These are phyloP conservation scores for Acacia acuminata DNA, from an alignment of 306 rosid species.

Conservation along the genomic window DNA sequence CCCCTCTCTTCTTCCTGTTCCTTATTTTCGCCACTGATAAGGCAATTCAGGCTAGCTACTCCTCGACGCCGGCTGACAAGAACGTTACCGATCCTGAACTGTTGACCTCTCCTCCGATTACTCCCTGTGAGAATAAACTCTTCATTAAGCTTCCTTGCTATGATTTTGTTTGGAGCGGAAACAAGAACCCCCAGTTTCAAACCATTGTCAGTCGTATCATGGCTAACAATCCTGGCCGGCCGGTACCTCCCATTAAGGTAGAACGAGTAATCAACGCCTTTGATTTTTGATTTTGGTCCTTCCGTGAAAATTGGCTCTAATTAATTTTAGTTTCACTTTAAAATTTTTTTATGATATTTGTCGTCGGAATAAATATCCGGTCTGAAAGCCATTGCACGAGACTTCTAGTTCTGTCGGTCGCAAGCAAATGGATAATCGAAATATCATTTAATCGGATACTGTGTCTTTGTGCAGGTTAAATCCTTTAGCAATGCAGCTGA, in stretches of 20 bases:
- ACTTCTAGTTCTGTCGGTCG: not conserved
- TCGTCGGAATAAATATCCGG: too few relatives aligned
- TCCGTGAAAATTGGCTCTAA: not conserved
- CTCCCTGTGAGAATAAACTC: slow-evolving; percentile 71
- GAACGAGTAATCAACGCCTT: not conserved
- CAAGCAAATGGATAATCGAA: not conserved
- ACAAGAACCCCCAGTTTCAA: slow-evolving; percentile 34
- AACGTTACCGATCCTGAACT: slow-evolving; percentile 42
- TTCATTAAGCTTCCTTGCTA: slow-evolving; percentile 61
- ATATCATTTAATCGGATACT: not conserved
- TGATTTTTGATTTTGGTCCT: not conserved
- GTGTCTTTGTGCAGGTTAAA: slow-evolving; percentile 46
- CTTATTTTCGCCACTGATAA: slow-evolving; percentile 64
- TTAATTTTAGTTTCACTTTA: not conserved
- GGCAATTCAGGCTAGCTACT: slow-evolving; percentile 43
- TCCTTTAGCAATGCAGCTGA: slow-evolving; percentile 49
- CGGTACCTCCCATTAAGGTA: slow-evolving; percentile 54
- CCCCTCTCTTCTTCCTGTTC: slow-evolving; percentile 66
- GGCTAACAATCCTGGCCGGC: slow-evolving; percentile 72
- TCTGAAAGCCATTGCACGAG: not conserved
- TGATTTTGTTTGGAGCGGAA: slow-evolving; percentile 82
- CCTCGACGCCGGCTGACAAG: slow-evolving; percentile 29
- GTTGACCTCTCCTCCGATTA: slow-evolving; percentile 42
- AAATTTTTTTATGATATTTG: too few relatives aligned
- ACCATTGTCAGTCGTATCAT: slow-evolving; percentile 57